These are phyloP conservation scores for Rubus idaeus DNA, from an alignment of 306 rosid species.

Conservation along the genomic window DNA sequence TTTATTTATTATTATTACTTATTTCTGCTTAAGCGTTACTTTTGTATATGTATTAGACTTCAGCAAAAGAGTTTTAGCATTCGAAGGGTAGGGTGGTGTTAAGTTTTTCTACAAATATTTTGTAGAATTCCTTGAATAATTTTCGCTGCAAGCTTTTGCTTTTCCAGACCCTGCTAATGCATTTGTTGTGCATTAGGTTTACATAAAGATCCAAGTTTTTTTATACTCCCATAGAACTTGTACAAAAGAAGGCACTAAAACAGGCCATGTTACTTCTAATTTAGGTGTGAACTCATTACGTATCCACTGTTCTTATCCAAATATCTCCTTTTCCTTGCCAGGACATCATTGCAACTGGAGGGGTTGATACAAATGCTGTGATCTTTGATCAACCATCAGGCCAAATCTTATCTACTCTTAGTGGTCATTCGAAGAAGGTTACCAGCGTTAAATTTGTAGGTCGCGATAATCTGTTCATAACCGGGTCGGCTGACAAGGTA, in stretches of 20 bases:
- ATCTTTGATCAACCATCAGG: constrained; percentile 87
- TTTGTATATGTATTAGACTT: background rate
- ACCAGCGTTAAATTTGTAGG: constrained; percentile 83
- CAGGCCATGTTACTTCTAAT: background rate
- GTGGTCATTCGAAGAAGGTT: constrained; percentile 97
- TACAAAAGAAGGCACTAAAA: background rate
- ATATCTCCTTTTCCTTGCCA: constrained; percentile 26
- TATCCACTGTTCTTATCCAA: constrained; percentile 11
- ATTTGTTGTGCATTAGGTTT: background rate
- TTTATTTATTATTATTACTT: background rate
- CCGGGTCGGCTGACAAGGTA: constrained; percentile 94
- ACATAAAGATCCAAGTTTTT: background rate
- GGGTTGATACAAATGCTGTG: constrained; percentile 90
- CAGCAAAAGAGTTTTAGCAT: background rate
- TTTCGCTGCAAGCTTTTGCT: background rate
- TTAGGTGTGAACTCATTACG: constrained; percentile 4
- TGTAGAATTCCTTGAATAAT: background rate
- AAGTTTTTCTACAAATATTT: background rate
- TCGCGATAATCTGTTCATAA: constrained; percentile 67
- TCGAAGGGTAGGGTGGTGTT: background rate
- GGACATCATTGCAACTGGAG: constrained; percentile 95
- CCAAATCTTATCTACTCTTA: constrained; percentile 85
- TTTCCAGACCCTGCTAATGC: background rate
- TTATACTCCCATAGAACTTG: background rate
- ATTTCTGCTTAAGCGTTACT: background rate